phyloP scores from a whole-genome alignment of 805 yeast genomes.

The Candida railenensis region DNA sequence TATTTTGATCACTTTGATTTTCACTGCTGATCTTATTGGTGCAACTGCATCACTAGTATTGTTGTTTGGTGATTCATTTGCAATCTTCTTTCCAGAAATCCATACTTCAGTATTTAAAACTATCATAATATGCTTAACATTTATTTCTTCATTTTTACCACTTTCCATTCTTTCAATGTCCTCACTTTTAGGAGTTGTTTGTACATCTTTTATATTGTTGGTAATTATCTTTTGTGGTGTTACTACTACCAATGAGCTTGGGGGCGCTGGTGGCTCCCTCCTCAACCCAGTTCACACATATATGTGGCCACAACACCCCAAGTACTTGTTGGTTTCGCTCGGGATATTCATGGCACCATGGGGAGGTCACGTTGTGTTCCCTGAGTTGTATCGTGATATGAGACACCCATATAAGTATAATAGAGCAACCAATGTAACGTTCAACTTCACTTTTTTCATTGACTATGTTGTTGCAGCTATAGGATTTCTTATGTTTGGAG shows the following conservation, averaged over 20 bases:
- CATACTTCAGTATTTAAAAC: conserved; percentile 40
- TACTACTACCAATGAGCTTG: conserved; percentile 42
- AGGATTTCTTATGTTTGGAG: conserved; percentile 83
- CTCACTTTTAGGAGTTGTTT: conserved; percentile 55
- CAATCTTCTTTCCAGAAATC: conserved; percentile 41
- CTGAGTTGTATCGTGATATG: conserved; percentile 72
- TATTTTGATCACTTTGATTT: conserved; percentile 44
- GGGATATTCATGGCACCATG: conserved; percentile 78
- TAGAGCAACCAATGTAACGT: conserved; percentile 54
- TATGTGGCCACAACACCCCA: conserved; percentile 29
- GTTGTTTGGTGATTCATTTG: conserved; percentile 60
- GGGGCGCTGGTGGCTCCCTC: conserved; percentile 32
- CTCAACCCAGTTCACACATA: conserved; percentile 45
- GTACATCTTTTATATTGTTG: conserved; percentile 50
- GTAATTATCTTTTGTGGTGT: conserved; percentile 50
- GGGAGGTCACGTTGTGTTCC: conserved; percentile 84
- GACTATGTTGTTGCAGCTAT: conserved; percentile 62
- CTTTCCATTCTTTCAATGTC: conserved; percentile 53
- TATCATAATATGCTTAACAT: conserved; percentile 34
- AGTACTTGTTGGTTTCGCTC: conserved; percentile 47
- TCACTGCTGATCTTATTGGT: conserved; percentile 58
- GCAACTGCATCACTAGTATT: conserved; percentile 59
- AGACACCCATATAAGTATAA: conserved; percentile 60
- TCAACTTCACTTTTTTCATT: conserved; percentile 54
- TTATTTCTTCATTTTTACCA: conserved; percentile 54